Evolutionary conservation across 2,329 filamentous ascomycete species (phyloP), one percentile per base, ranked within the genome.

Genomic region (Scolecobasidium constrictum): DNA sequence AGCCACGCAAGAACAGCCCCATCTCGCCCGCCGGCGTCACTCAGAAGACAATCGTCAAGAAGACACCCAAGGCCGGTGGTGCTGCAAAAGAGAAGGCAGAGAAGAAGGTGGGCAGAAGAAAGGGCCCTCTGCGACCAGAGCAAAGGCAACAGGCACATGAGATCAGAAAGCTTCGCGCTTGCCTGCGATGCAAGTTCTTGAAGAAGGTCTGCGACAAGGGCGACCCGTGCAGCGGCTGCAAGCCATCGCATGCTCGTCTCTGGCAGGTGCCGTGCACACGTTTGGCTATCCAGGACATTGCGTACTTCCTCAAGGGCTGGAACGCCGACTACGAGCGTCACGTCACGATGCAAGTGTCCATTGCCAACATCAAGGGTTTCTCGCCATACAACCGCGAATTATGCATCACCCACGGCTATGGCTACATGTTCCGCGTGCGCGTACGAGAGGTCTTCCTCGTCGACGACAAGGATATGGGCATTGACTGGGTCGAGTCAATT

Each of bases 191-290:
- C 77, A 95, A 95, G 68, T 96, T 95, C 71, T 73, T 96, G 61
- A 96, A 96, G 76, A 96, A 96, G 76, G 95, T 90, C 38, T 96
- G 90, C 59, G 90, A 96, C 65, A 95, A 93, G 70, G 90, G 90
- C 49, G 88, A 95, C 68, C 90, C 90, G 45, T 96, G 90, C 64
- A 84, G 82, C 55, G 90, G 90, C 38, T 96, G 90, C 69, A 85
- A 94, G 67, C 90, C 90, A 40, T 94, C 88, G 16, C 90, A 96
- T 62, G 90, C 90, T 49, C 81, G 90, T 50, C 73, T 96, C 41
- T 96, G 90, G 90, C 88, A 95, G 66, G 90, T 96, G 35, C 90
- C 90, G 47, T 96, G 90, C 72, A 96, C 90, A 33, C 84, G 90
- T 48, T 94, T 95, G 57, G 90, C 95, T 63, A 96, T 96, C 72